Evolutionary conservation across 352 stramenopile species (phyloP).

Genomic region (Sclerospora graminicola): DNA sequence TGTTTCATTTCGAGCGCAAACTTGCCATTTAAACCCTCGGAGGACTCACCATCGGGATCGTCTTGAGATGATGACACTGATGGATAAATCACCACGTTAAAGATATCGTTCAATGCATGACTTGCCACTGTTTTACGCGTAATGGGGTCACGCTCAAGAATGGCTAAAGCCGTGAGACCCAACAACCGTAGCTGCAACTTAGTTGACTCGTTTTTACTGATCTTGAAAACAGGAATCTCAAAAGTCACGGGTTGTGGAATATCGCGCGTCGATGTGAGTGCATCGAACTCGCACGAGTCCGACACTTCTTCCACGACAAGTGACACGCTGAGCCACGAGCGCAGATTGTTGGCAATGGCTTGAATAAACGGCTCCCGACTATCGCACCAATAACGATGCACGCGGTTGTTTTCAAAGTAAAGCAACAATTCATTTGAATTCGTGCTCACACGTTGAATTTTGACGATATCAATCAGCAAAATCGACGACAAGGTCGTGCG

Average conservation of each 20-base stretch:
- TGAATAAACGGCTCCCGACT: conserved; percentile 82
- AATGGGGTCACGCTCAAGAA: conserved; percentile 68
- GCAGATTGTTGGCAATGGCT: conserved; percentile 78
- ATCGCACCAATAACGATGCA: conserved; percentile 83
- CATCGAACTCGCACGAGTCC: conserved; percentile 78
- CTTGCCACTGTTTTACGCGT: conserved; percentile 57
- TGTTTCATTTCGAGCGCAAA: conserved; percentile 83
- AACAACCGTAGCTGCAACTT: conserved; percentile 68
- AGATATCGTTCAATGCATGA: conserved; percentile 68
- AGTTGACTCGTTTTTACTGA: conserved; percentile 69
- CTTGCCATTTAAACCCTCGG: conserved; percentile 60
- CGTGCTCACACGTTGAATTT: conserved; percentile 77
- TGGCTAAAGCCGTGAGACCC: conserved; percentile 49
- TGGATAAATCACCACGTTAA: conserved; percentile 84
- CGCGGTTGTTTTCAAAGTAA: conserved; percentile 82
- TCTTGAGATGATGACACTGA: conserved; percentile 54
- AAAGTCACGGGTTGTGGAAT: conserved; percentile 76
- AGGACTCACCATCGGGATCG: conserved; percentile 28
- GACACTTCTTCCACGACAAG: conserved; percentile 79
- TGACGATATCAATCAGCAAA: conserved; percentile 81
- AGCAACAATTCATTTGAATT: conserved; percentile 78
- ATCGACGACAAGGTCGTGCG: conserved; percentile 70
- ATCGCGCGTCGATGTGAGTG: conserved; percentile 60
- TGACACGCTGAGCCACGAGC: conserved; percentile 73
- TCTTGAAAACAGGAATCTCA: conserved; percentile 77